phyloP scores from a whole-genome alignment of 192 early-diverging fungal genomes.

The Paraglomus occultum region DNA sequence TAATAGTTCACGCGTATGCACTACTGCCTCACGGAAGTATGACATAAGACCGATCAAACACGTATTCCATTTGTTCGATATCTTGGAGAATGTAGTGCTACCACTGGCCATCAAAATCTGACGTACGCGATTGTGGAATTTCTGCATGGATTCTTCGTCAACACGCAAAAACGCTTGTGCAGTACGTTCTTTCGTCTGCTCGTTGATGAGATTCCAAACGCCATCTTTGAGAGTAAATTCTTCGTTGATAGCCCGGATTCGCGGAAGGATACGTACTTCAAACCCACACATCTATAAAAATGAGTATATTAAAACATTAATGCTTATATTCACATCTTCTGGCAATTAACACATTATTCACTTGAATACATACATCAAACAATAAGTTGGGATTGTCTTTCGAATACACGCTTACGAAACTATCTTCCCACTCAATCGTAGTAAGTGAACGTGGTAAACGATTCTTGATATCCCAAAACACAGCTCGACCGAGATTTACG shows the following conservation, averaged over 20 bases:
- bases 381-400: constrained; percentile 97
- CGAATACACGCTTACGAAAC: constrained; percentile 94
- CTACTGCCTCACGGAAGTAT: constrained; percentile 97
- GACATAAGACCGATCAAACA: constrained; percentile 94
- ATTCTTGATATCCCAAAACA: constrained; percentile 99
- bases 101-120: constrained; percentile 99
- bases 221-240: constrained; percentile 88
- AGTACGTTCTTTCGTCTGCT: constrained; percentile 96
- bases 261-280: constrained; percentile 94
- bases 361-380: constrained; percentile 57
- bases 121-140: constrained; percentile 94
- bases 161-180: constrained; percentile 97
- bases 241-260: constrained; percentile 78
- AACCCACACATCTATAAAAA: constrained; percentile 75
- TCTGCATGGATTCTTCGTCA: constrained; percentile 87
- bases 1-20: constrained; percentile 94
- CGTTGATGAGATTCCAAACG: constrained; percentile 94
- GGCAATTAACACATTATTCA: constrained; percentile 14
- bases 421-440: constrained; percentile 98
- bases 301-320: background rate
- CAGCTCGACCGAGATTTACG: constrained; percentile 95
- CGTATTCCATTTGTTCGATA: constrained; percentile 96
- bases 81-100: constrained; percentile 96
- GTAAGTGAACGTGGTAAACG: constrained; percentile 94
- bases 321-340: background rate